Evolutionary conservation across 805 yeast species (phyloP).

Genomic region (Saccharomycopsis amapae): DNA sequence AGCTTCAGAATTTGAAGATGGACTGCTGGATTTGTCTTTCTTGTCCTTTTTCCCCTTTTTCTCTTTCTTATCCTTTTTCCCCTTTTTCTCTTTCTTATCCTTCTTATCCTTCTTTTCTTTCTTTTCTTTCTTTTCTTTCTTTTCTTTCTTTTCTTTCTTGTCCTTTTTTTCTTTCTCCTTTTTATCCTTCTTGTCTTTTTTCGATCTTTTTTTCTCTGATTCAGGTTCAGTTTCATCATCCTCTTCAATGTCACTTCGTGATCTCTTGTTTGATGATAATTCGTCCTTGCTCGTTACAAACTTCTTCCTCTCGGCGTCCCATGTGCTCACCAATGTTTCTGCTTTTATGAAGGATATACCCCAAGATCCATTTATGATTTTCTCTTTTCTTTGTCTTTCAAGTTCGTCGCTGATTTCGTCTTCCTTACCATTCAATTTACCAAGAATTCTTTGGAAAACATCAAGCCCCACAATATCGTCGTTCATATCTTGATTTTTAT

Average conservation of each 20-base stretch:
- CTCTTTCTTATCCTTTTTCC: constrained; percentile 10
- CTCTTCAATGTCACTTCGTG: constrained; percentile 25
- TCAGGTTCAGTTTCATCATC: constrained; percentile 26
- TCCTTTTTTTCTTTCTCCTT: constrained; percentile 25
- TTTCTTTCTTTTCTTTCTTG: constrained; percentile 25
- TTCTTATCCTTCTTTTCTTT: constrained; percentile 27
- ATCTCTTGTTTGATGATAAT: constrained; percentile 23
- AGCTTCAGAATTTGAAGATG: constrained; percentile 7
- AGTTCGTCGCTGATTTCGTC: constrained; percentile 56
- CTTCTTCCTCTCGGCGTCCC: constrained; percentile 55
- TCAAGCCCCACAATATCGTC: constrained; percentile 89
- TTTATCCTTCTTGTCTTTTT: constrained; percentile 25
- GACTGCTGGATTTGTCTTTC: too few relatives aligned
- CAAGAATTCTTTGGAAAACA: constrained; percentile 84
- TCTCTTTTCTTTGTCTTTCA: constrained; percentile 60
- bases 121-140: constrained; percentile 26
- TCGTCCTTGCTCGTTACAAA: constrained; percentile 29
- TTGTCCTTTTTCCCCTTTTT: not conserved
- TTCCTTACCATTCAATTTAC: constrained; percentile 83
- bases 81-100: constrained; percentile 27
- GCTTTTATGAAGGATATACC: constrained; percentile 86
- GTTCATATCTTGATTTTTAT: constrained; percentile 59
- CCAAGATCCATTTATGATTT: constrained; percentile 76
- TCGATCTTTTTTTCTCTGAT: constrained; percentile 25
- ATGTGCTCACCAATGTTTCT: constrained; percentile 73